Percentiles rank a stretch among this genome's conserved stretches.
Conservation (phyloP, 108 stramenopile species). For the Ochromonas danica region DNA sequence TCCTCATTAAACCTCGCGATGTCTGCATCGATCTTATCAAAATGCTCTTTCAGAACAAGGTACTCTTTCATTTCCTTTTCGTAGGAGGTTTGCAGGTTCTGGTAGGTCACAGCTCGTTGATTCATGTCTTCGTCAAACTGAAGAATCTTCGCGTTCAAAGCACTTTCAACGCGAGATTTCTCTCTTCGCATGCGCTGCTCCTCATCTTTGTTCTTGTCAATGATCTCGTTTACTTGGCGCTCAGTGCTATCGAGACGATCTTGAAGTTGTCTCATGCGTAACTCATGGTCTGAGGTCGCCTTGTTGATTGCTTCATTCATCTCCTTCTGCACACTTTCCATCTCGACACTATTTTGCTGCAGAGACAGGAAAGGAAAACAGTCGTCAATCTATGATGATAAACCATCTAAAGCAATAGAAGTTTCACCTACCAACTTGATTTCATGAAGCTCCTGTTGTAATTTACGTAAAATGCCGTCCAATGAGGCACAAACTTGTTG, state of each 20-base stretch:
- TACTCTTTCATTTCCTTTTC: neutral
- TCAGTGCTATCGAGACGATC: neutral
- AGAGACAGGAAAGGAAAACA: neutral
- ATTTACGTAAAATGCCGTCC: neutral
- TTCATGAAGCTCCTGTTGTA: conserved; percentile 12
- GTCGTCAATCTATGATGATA: too few relatives aligned
- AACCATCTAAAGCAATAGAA: neutral
- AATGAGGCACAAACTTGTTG: neutral
- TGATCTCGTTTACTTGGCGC: neutral
- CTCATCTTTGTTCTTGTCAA: conserved; percentile 20
- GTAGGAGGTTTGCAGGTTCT: neutral
- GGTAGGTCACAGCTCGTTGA: neutral
- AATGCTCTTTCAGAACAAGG: conserved; percentile 7
- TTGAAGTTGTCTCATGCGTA: conserved; percentile 4
- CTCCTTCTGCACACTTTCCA: conserved; percentile 5
- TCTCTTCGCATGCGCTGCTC: conserved; percentile 21
- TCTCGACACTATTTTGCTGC: neutral
- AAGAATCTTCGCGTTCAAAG: neutral
- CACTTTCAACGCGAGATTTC: conserved; percentile 3
- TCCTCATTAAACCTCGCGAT: neutral
- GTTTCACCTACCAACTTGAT: neutral
- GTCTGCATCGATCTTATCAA: conserved; percentile 26
- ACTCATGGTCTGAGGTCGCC: conserved; percentile 21
- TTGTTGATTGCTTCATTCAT: conserved; percentile 20
- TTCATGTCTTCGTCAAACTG: conserved; percentile 31